A percentile compares a stretch with the other conserved stretches of the same genome.
Evolutionary conservation across 257 asterid species (phyloP).

Genomic region (Solanum sitiens): DNA sequence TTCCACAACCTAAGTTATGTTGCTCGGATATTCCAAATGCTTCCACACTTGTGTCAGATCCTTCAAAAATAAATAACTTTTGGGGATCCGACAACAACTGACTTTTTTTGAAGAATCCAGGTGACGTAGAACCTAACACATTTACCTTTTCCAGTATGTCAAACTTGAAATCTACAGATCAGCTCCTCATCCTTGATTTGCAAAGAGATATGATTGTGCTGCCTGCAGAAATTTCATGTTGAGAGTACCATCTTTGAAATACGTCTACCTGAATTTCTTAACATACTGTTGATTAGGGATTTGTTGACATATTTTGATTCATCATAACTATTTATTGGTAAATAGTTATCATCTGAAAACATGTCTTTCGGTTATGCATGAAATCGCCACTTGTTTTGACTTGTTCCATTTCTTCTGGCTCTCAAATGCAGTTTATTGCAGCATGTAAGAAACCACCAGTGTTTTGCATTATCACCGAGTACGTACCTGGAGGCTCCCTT

Average conservation of each 20-base stretch:
- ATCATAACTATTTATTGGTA: neutral
- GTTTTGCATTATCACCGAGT: constrained; percentile 86
- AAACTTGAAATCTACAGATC: neutral
- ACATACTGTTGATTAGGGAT: neutral
- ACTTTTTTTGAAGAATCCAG: neutral
- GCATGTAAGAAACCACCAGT: constrained; percentile 97
- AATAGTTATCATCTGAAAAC: neutral
- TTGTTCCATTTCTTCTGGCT: neutral
- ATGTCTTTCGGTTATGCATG: neutral
- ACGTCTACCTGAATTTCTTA: neutral
- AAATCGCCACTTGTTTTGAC: neutral
- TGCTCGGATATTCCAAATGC: neutral
- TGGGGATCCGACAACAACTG: neutral
- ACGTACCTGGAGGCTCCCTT: constrained; percentile 88
- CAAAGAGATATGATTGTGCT: neutral
- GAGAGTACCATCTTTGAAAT: neutral
- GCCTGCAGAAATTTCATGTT: neutral
- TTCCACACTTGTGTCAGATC: neutral
- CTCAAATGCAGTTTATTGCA: constrained; percentile 62
- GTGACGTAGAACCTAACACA: neutral
- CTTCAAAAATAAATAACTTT: neutral
- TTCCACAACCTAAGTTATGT: neutral
- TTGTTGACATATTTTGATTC: neutral
- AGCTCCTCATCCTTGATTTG: neutral
- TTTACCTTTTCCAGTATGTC: neutral